Evolutionary conservation across 2,329 filamentous ascomycete species (phyloP).

Genomic region (Colletotrichum coccodes): DNA sequence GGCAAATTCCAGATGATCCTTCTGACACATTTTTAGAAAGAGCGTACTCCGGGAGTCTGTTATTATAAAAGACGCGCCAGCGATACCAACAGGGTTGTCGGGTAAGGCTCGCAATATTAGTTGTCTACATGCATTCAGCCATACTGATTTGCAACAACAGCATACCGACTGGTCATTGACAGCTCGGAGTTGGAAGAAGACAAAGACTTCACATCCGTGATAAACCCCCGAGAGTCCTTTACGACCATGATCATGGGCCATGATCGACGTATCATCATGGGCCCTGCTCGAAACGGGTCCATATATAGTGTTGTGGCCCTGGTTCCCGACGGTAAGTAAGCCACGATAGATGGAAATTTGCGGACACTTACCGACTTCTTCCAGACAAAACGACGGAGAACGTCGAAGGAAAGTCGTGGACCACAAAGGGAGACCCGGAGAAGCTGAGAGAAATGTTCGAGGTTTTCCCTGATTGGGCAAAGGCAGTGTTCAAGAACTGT

Average conservation of each 20-base stretch:
- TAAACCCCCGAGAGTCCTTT: slow-evolving; percentile 49
- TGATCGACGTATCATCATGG: slow-evolving; percentile 54
- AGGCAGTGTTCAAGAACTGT: slow-evolving; percentile 42
- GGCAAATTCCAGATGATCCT: rapidly evolving
- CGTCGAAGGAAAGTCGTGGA: slow-evolving; percentile 50
- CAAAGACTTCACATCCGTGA: slow-evolving; percentile 34
- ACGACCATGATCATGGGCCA: slow-evolving; percentile 59
- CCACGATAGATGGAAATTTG: too few relatives aligned
- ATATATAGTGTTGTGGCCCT: slow-evolving; percentile 55
- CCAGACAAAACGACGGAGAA: slow-evolving; percentile 49
- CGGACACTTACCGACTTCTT: too few relatives aligned
- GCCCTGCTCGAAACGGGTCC: slow-evolving; percentile 50
- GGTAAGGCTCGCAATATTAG: background rate
- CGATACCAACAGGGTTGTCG: slow-evolving; percentile 47
- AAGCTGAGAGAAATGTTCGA: slow-evolving; percentile 51
- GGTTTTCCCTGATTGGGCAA: slow-evolving; percentile 53
- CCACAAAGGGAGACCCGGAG: slow-evolving; percentile 45
- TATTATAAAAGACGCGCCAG: slow-evolving; percentile 31
- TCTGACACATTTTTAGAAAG: background rate
- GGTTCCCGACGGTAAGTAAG: slow-evolving; percentile 47
- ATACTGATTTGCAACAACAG: background rate
- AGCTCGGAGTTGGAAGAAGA: slow-evolving; percentile 24
- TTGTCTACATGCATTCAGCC: too few relatives aligned
- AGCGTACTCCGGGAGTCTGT: slow-evolving; percentile 32
- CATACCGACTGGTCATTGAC: slow-evolving; percentile 48